Evolutionary conservation across 192 early-diverging fungal genomes (phyloP).

Genomic region (Dissophora globulifera): DNA sequence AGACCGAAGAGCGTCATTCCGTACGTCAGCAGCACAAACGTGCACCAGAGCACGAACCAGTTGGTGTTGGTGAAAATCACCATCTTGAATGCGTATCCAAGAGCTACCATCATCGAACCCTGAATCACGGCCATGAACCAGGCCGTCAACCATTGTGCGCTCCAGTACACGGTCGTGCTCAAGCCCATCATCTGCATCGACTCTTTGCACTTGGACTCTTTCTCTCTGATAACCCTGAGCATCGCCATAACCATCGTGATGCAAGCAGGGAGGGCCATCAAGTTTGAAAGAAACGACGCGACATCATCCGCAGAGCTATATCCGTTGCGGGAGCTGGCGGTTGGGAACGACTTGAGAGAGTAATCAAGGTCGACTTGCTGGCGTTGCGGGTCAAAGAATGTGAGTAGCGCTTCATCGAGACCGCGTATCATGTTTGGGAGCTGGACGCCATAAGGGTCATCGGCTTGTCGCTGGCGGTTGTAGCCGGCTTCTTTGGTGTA

Average conservation of each 20-base stretch:
- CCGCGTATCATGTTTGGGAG: conserved; percentile 44
- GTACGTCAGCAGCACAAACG: conserved; percentile 77
- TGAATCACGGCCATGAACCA: conserved; percentile 66
- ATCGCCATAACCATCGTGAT: conserved; percentile 64
- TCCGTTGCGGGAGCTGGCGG: conserved; percentile 65
- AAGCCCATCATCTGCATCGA: conserved; percentile 85
- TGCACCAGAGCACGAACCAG: conserved; percentile 61
- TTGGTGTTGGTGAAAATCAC: conserved; percentile 68
- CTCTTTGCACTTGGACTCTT: conserved; percentile 75
- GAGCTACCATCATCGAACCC: conserved; percentile 63
- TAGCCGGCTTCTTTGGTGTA: conserved; percentile 36
- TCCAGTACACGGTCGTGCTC: conserved; percentile 68
- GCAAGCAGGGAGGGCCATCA: conserved; percentile 61
- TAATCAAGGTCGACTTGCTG: conserved; percentile 42
- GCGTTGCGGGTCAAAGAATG: conserved; percentile 35
- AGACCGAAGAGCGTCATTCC: conserved; percentile 75
- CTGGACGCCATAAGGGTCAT: conserved; percentile 26
- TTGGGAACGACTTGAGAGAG: conserved; percentile 64
- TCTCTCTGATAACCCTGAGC: conserved; percentile 76
- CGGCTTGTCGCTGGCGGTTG: background rate
- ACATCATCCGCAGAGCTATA: conserved; percentile 61
- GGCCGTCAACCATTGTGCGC: conserved; percentile 65
- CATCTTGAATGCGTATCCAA: conserved; percentile 71
- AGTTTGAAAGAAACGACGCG: conserved; percentile 56
- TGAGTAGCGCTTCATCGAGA: conserved; percentile 35